A percentile compares a stretch with the other conserved stretches of the same genome.
Evolutionary conservation across 1,284 basidiomycete genomes (phyloP).

Genomic region (Trichosporon faecale): DNA sequence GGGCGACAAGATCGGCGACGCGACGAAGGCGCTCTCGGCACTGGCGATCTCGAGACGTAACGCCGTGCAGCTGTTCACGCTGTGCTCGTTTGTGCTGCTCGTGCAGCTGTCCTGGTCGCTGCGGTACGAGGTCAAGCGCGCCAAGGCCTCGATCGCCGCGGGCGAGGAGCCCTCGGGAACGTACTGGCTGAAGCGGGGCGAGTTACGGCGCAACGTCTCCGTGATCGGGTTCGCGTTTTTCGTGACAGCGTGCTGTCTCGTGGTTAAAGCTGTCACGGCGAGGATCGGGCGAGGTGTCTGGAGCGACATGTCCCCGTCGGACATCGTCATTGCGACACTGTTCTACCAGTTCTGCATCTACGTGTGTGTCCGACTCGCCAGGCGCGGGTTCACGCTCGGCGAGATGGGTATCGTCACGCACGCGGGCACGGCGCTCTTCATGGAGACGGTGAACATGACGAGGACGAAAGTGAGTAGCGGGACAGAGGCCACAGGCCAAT

Average conservation of each 20-base stretch:
- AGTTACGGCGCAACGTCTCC: conserved; percentile 46
- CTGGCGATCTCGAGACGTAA: conserved; percentile 68
- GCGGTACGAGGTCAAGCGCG: conserved; percentile 60
- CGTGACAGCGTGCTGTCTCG: conserved; percentile 45
- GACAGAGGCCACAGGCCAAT: too few relatives aligned
- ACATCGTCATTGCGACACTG: conserved; percentile 68
- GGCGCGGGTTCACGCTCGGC: conserved; percentile 89
- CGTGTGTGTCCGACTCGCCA: conserved; percentile 80
- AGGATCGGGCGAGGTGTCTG: conserved; percentile 44
- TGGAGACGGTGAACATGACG: conserved; percentile 81
- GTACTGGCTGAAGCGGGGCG: conserved; percentile 48
- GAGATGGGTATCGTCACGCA: conserved; percentile 85
- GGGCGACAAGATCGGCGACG: conserved; percentile 54
- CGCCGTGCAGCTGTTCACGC: conserved; percentile 71
- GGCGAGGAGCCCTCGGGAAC: conserved; percentile 19
- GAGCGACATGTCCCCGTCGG: conserved; percentile 69
- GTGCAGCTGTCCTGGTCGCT: conserved; percentile 72
- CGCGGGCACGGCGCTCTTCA: conserved; percentile 78
- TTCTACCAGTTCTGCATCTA: conserved; percentile 93
- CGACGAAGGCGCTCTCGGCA: conserved; percentile 59
- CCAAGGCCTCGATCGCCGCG: background rate
- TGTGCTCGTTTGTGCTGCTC: conserved; percentile 73
- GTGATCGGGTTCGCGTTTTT: conserved; percentile 50
- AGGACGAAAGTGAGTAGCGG: conserved; percentile 65
- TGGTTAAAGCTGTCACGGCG: conserved; percentile 46